A percentile compares a stretch with the other conserved stretches of the same genome.
These are phyloP conservation scores for Schizochytrium sp. DNA, from an alignment of 108 stramenopile genomes.

Conservation along the genomic window DNA sequence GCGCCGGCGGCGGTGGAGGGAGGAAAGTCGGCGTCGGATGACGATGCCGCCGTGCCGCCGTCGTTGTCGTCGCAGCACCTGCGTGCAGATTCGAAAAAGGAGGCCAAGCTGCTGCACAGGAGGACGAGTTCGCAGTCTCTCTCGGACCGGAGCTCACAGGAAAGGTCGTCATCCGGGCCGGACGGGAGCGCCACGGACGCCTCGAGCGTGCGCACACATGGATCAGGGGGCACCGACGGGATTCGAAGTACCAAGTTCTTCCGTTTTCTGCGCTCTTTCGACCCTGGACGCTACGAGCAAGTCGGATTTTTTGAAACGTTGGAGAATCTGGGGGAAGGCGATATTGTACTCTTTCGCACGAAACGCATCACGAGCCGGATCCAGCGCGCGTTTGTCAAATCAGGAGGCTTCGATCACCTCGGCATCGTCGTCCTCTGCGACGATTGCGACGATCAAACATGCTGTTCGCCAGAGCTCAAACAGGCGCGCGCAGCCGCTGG, in stretches of 20 bases:
- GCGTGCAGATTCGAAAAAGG: too few species aligned
- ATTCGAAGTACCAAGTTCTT: background rate
- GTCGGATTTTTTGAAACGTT: background rate
- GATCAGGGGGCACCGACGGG: background rate
- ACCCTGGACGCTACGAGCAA: background rate
- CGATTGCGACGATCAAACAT: background rate
- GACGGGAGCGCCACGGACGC: too few species aligned
- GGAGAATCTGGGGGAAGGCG: background rate
- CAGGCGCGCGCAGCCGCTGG: background rate
- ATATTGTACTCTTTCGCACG: background rate
- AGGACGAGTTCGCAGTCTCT: too few species aligned
- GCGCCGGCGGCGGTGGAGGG: too few species aligned
- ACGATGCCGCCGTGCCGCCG: too few species aligned
- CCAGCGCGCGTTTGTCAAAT: background rate
- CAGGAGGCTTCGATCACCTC: background rate
- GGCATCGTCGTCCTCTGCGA: background rate
- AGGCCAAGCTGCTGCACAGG: too few species aligned
- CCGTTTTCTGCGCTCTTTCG: background rate
- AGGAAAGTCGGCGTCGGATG: too few species aligned
- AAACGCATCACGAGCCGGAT: background rate
- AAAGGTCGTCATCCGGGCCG: too few species aligned
- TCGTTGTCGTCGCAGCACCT: too few species aligned
- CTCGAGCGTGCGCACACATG: too few species aligned
- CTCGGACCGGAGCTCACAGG: too few species aligned
- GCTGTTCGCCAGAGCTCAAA: constrained; percentile 2